Evolutionary conservation across 2,329 filamentous ascomycete species (phyloP).

Genomic region (Fusarium torreyae): DNA sequence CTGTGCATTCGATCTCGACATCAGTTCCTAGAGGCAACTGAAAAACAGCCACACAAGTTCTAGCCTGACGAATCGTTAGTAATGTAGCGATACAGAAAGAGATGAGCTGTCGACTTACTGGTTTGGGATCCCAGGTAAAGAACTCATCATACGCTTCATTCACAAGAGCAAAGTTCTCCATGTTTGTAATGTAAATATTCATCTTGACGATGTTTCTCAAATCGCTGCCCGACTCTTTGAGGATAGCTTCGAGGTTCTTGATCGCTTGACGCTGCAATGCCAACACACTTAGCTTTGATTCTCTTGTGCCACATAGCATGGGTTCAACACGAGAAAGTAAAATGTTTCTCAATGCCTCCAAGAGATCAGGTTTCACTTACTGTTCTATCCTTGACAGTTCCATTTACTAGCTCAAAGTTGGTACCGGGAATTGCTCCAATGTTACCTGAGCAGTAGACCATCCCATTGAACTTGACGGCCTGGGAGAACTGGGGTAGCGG

Average conservation of each 20-base stretch:
- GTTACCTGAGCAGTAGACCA: constrained; percentile 79
- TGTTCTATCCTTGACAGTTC: constrained; percentile 53
- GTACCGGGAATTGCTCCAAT: constrained; percentile 72
- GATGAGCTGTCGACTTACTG: constrained; percentile 58
- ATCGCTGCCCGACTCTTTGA: constrained; percentile 72
- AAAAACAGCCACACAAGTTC: constrained; percentile 82
- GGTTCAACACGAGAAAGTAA: no score
- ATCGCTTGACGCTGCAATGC: constrained; percentile 11
- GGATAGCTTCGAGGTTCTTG: constrained; percentile 57
- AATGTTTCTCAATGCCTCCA: no score
- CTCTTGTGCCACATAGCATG: no score
- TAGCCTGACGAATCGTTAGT: constrained; percentile 56
- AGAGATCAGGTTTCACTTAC: neutral
- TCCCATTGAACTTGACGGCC: constrained; percentile 73
- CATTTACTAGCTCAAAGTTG: constrained; percentile 64
- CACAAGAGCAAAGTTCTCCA: constrained; percentile 74
- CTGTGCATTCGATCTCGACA: constrained; percentile 82
- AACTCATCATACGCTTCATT: constrained; percentile 70
- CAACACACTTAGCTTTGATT: neutral
- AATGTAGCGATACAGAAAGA: neutral
- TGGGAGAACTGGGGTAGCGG: constrained; percentile 66
- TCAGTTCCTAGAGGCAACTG: constrained; percentile 78
- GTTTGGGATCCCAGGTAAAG: constrained; percentile 62
- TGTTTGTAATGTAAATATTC: constrained; percentile 76
- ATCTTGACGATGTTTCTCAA: constrained; percentile 76